Evolutionary conservation across 176 grass and related monocot genomes (phyloP), one percentile per base, ranked within the genome.

Genomic region (Raddia guianensis): DNA sequence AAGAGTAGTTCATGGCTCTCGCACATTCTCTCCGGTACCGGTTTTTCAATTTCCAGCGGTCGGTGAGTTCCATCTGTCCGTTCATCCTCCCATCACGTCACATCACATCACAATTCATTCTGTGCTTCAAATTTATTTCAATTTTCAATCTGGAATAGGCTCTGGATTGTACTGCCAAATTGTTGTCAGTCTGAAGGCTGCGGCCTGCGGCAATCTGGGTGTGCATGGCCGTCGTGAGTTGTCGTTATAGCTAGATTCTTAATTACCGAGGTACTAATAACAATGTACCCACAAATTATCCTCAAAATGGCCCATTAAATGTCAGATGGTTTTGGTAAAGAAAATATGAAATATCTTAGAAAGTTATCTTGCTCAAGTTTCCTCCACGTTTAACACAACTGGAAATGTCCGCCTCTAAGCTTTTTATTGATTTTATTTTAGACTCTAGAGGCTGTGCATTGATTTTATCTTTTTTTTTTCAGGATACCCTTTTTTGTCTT

Each of bases 61-160:
- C 50, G 9, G 4, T 42, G 5, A 55, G 33, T 8, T 18, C 18
- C 49, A 55, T 73, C 8, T 32, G 34, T 57, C 3, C 3, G n/a
- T 11, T 76, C 12, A 56, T 72, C 33, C 42, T 72, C 33, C 49
- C 43, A 59, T 77, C 9, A 5, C 59, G 18, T 80, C 45, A 72
- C 34, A 58, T 82, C 49, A 49, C 1, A 65, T 57, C 40, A 8
- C 34, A 47, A 18, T 68, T 54, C 34, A 54, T 50, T 75, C 40
- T 14, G 4, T 40, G 37, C 61, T 76, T 46, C 43, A 1, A 55
- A 27, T 19, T 33, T 34, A 46, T 14, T 44, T 48, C 13, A 12
- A 37, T 18, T 53, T 66, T 66, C 11, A 12, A 66, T 21, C 18
- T 66, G 47, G 77, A 67, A 32, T 68, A 56, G 19, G 19, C 16